phyloP scores from a whole-genome alignment of 1,284 basidiomycete genomes.

The Rhodotorula sp. region DNA sequence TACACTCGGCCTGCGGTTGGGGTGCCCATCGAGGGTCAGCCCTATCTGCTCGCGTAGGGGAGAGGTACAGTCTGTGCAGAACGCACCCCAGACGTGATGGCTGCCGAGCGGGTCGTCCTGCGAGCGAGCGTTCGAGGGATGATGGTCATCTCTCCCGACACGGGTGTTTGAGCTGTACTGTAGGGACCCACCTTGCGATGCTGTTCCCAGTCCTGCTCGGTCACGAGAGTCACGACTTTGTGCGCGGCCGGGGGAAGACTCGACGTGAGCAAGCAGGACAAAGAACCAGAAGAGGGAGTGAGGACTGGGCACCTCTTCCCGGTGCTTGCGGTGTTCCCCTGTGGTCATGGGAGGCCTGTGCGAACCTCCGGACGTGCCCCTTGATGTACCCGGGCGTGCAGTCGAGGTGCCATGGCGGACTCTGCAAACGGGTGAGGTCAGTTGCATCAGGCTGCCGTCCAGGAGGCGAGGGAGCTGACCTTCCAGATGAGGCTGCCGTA shows the following conservation, averaged over 20 bases:
- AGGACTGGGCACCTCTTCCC: constrained; percentile 25
- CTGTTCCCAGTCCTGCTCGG: constrained; percentile 28
- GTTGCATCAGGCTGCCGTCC: too few species aligned
- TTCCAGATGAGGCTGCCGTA: constrained; percentile 41
- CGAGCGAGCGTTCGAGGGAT: not conserved
- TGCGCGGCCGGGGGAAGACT: not conserved
- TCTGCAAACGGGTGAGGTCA: not conserved
- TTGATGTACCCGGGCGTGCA: constrained; percentile 70
- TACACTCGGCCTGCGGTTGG: constrained; percentile 26
- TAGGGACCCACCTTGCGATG: constrained; percentile 31
- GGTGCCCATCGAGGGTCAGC: too few species aligned
- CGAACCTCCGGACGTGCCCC: constrained; percentile 79
- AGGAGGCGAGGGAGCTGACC: not conserved
- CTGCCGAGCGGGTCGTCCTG: constrained; percentile 36
- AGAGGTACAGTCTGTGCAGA: too few species aligned
- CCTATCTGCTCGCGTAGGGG: too few species aligned
- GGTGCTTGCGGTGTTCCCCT: constrained; percentile 38
- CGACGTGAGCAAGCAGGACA: too few species aligned
- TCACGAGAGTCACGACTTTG: constrained; percentile 34
- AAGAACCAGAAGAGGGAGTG: too few species aligned
- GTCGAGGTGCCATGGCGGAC: constrained; percentile 32
- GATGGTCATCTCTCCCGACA: not conserved
- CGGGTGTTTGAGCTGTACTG: too few species aligned
- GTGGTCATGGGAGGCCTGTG: constrained; percentile 82
- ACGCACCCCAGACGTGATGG: constrained; percentile 37